phyloP scores from a whole-genome alignment of 2,329 filamentous ascomycete species.

The Gremmenia infestans region DNA sequence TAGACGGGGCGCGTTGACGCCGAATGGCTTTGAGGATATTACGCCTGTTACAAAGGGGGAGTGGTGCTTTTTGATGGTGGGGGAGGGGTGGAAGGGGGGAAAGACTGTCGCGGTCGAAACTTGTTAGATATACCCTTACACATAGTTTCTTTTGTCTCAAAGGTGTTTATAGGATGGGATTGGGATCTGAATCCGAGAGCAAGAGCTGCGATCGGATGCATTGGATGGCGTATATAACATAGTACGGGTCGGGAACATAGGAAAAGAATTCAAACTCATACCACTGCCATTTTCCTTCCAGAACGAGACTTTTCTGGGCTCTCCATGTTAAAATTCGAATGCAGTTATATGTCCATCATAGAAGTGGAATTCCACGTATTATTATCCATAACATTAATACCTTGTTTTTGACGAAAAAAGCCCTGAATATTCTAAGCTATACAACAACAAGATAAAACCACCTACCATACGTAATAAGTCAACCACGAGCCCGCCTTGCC shows the following conservation, averaged over 20 bases:
- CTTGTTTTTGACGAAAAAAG: no score
- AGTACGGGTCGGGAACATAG: background rate
- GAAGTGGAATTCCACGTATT: no score
- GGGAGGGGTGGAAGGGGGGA: slow-evolving; percentile 38
- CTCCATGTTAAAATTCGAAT: no score
- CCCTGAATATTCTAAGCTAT: no score
- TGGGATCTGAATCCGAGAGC: slow-evolving; percentile 20
- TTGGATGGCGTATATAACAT: background rate
- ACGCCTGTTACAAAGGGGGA: slow-evolving; percentile 58
- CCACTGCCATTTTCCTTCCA: no score
- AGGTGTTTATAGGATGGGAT: background rate
- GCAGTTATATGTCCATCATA: no score
- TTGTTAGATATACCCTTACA: slow-evolving; percentile 32
- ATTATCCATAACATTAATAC: no score
- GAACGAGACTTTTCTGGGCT: no score
- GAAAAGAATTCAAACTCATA: no score
- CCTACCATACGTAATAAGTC: no score
- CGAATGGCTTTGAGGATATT: slow-evolving; percentile 57
- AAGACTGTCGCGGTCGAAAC: slow-evolving; percentile 49
- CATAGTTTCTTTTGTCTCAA: background rate
- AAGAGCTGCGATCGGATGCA: slow-evolving; percentile 29
- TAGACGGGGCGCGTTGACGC: slow-evolving; percentile 47
- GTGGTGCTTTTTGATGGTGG: slow-evolving; percentile 55
- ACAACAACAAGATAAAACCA: no score
- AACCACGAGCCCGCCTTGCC: no score